Evolutionary conservation across 2,329 filamentous ascomycete species (phyloP), one percentile per base, ranked within the genome.

Genomic region (Chaetomiaceae sp.): DNA sequence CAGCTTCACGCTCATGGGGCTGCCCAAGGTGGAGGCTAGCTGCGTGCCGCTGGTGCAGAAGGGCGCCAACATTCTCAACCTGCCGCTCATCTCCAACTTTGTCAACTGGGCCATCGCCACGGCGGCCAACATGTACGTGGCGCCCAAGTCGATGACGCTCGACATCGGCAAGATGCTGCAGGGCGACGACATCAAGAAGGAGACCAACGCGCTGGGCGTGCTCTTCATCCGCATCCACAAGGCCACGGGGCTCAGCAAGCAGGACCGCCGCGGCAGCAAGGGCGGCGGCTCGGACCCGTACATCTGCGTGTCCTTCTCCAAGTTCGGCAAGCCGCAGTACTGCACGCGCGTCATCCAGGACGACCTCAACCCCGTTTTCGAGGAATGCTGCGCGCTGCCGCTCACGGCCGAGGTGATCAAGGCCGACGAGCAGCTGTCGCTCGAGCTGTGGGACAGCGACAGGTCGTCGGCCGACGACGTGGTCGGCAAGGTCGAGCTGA

Each of bases 251-350:
- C 77, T 99, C 51, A 95, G 89, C 73, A 96, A 96, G 70, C 92
- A 96, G 65, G 93, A 99, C 65, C 70, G 73, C 42, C 83, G 88
- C 52, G 91, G 90, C 35, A 91, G 84, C 62, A 79, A 85, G 46
- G 87, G 89, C 16, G 92, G 93, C 30, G 92, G 92, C 39, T 95
- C 88, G 44, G 93, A 99, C 60, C 90, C 92, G 0, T 97, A 97
- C 67, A 95, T 97, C 65, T 96, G 92, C 27, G 78, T 97, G 31
- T 86, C 87, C 35, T 97, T 95, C 74, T 95, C 89, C 62, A 96
- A 97, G 68, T 97, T 96, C 61, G 88, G 87, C 50, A 99, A 99
- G 71, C 92, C 92, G 2, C 95, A 96, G 81, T 97, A 96, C 69
- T 96, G 91, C 68, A 97, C 93, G 1, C 84, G 93, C 42, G 91